Conservation (phyloP, 306 rosid genomes). For the Cajanus cajan region DNA sequence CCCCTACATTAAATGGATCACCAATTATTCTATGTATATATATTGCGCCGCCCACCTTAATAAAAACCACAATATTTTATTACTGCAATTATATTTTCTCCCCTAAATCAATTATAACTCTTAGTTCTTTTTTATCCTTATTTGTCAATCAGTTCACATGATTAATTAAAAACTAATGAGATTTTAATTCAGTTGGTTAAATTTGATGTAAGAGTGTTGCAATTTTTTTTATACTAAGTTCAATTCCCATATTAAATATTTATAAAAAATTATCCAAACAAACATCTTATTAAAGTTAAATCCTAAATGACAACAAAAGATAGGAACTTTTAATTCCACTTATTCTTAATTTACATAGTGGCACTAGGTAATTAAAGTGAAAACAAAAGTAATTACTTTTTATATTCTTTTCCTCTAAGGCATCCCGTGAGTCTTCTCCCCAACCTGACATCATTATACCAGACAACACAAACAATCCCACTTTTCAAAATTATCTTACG, state of each 20-base stretch:
- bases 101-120: not conserved
- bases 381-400: not conserved
- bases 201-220: too few species aligned
- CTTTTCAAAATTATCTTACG: not conserved
- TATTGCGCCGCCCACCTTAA: not conserved
- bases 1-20: not conserved
- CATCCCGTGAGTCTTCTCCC: slow-evolving; percentile 28
- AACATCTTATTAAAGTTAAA: not conserved
- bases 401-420: not conserved
- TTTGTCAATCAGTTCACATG: too few species aligned
- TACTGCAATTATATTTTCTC: not conserved
- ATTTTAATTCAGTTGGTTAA: too few species aligned
- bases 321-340: not conserved
- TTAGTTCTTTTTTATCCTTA: not conserved
- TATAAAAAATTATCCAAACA: too few species aligned
- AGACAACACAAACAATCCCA: slow-evolving; percentile 19
- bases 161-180: too few species aligned
- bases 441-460: slow-evolving; percentile 22
- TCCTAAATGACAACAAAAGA: not conserved
- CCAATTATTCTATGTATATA: not conserved
- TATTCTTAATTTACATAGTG: not conserved
- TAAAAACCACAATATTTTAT: not conserved
- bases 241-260: too few species aligned
- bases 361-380: slow-evolving; percentile 15
- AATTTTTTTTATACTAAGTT: too few species aligned